Evolutionary conservation across 176 grass and related monocot species (phyloP), one percentile per base, ranked within the genome.

Genomic region (Poa pratensis): DNA sequence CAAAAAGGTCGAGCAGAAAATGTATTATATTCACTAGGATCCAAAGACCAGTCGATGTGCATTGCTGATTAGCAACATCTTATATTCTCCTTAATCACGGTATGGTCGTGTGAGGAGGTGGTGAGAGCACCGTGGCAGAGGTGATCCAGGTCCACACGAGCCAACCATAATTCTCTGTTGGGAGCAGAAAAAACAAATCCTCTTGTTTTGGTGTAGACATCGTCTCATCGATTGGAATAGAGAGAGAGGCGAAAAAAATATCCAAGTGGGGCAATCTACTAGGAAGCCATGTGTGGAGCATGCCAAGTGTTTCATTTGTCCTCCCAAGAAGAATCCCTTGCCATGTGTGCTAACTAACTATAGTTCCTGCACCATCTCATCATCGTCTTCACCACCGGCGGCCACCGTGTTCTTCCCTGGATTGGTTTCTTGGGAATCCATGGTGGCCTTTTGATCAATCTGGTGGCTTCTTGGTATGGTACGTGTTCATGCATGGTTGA

Each of bases 221-320:
- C 5, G 63, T 54, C 45, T 4, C 63, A 57, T 80, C 75, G 23
- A 80, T 45, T 49, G 69, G 76, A 2, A 58, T 69, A 71, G 52
- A 2, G 57, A 14, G 30, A 16, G 57, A 1, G 20, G 19, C 34
- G 0, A 27, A 18, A 6, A 32, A 18, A 86, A 86, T 71, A 82
- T 86, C 88, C 30, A 78, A 17, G n/a, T 45, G 17, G 20, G 48
- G 73, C 83, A 77, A 77, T 27, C 30, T 53, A 58, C 48, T 76
- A 37, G 2, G 76, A 34, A 58, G 75, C 75, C 84, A 87, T 76
- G 84, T 76, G 84, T 80, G 80, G 79, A 71, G 30, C 5, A 23
- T 39, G 88, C 42, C 88, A 86, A 86, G 69, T 81, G 86, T 30
- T 49, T 18, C 24, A 19, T 79, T 60, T 16, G 32, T 28, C 4